Base-by-base conservation (phyloP, 345 rosid species). In the Trapa bicornis region DNA sequence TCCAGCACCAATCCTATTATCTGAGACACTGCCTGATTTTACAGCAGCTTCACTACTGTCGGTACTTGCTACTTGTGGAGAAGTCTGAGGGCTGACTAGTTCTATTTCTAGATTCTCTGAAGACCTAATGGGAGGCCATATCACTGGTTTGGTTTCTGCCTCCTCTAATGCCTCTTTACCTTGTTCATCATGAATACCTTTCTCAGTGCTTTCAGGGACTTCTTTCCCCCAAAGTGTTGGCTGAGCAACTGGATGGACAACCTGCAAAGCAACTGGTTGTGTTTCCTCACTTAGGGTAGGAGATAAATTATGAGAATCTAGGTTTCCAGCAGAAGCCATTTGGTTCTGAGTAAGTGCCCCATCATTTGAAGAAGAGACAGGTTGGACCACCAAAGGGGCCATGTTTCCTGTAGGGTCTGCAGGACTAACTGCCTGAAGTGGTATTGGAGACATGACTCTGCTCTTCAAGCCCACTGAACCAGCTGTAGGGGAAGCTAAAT, bases 51-150 rank as follows among this genome's bases (percentile, higher is more conserved):
- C 54, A 64, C 57, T 50, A 57, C 67, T 66, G 43, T 69, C 70
- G 38, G 72, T 56, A 70, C 80, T 69, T 66, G 42, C 72, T 71
- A 80, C 79, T 13, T 75, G 75, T 29, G 75, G 48, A 39, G 84
- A 80, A 35, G 54, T 73, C 75, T 80, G 80, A 70, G 72, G 67
- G 73, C 84, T 78, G 70, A 79, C 78, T 57, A 82, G 90, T 66
- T 87, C 88, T 13, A 82, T 77, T 47, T 85, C 74, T 63, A 86
- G 85, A 64, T 78, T 84, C 83, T 81, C 96, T 69, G 85, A 85
- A 37, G 85, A 91, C 70, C 67, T 76, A 54, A 72, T 72, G 29
- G 83, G 70, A 29, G 43, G 63, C 3, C 65, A 45, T 58, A 48
- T 64, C 47, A 67, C 66, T 12, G 75, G 70, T 61, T 69, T 72